Conservation (phyloP, 345 rosid species). For the Lepidium didymum region DNA sequence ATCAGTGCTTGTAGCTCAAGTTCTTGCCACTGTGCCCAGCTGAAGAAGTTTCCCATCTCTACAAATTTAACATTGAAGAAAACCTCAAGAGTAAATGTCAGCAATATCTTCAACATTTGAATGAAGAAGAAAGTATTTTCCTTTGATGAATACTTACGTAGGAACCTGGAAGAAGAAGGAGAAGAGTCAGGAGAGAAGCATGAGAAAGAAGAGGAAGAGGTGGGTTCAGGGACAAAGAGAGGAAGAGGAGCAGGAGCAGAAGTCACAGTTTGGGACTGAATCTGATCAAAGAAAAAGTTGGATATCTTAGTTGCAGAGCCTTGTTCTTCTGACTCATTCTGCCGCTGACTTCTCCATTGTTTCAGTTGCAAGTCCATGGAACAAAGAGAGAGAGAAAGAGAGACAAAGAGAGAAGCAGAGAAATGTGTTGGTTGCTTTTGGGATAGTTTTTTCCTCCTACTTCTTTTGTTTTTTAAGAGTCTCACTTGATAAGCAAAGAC, state of each 20-base stretch:
- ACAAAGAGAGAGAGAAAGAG: constrained; percentile 32
- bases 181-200: constrained; percentile 32
- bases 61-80: background rate
- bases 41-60: constrained; percentile 75
- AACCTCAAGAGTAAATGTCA: background rate
- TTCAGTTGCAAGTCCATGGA: constrained; percentile 83
- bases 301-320: constrained; percentile 57
- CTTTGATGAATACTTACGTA: constrained; percentile 35
- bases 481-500: constrained; percentile 26
- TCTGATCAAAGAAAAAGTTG: constrained; percentile 49
- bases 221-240: constrained; percentile 54
- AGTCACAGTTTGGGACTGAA: constrained; percentile 35
- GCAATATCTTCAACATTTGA: background rate
- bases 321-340: constrained; percentile 55
- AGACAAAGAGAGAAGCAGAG: constrained; percentile 19
- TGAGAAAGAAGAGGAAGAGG: constrained; percentile 43
- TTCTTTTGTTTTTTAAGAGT: constrained; percentile 16
- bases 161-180: constrained; percentile 35
- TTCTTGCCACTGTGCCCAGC: constrained; percentile 82
- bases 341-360: constrained; percentile 71
- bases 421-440: constrained; percentile 34
- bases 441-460: constrained; percentile 17
- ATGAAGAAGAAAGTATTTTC: background rate
- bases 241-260: constrained; percentile 55
- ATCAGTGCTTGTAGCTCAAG: constrained; percentile 88